Evolutionary conservation across 1,139 yeast species (phyloP).

Genomic region (Blastobotrys persicus): DNA sequence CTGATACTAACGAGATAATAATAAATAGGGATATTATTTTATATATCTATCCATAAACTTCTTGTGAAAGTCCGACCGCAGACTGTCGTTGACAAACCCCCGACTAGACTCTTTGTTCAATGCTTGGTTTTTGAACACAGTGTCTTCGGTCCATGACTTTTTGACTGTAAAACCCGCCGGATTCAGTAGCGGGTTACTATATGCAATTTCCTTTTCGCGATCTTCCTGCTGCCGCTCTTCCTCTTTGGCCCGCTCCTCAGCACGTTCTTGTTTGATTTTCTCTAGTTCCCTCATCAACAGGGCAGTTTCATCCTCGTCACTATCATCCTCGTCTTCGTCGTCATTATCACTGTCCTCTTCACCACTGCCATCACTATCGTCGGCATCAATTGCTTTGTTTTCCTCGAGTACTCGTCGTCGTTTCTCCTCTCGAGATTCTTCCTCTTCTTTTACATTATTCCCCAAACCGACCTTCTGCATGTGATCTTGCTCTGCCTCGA

Average conservation of each 20-base stretch:
- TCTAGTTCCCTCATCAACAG: slow-evolving; percentile 53
- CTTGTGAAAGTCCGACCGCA: slow-evolving; percentile 67
- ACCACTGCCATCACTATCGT: slow-evolving; percentile 25
- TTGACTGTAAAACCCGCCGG: slow-evolving; percentile 33
- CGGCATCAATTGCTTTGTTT: slow-evolving; percentile 25
- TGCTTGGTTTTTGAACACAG: slow-evolving; percentile 46
- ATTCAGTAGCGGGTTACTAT: slow-evolving; percentile 48
- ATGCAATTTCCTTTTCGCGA: slow-evolving; percentile 38
- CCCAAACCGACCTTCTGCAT: slow-evolving; percentile 14
- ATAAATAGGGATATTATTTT: too few relatives aligned
- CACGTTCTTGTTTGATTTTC: slow-evolving; percentile 49
- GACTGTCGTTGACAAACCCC: slow-evolving; percentile 61
- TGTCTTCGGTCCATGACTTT: slow-evolving; percentile 46
- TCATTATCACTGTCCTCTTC: slow-evolving; percentile 30
- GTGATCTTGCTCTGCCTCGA: slow-evolving; percentile 18
- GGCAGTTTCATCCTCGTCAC: slow-evolving; percentile 30
- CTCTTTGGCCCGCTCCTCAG: slow-evolving; percentile 35
- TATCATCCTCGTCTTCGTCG: slow-evolving; percentile 27
- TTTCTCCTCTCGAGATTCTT: slow-evolving; percentile 24
- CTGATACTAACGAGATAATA: too few relatives aligned
- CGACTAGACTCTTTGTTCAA: slow-evolving; percentile 28
- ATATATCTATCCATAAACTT: slow-evolving; percentile 68
- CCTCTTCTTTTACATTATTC: slow-evolving; percentile 18
- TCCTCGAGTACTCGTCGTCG: slow-evolving; percentile 28
- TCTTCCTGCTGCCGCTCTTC: slow-evolving; percentile 40